A percentile compares a stretch with the other conserved stretches of the same genome.
phyloP scores from a whole-genome alignment of 192 early-diverging fungal genomes.

The Glomus cerebriforme region DNA sequence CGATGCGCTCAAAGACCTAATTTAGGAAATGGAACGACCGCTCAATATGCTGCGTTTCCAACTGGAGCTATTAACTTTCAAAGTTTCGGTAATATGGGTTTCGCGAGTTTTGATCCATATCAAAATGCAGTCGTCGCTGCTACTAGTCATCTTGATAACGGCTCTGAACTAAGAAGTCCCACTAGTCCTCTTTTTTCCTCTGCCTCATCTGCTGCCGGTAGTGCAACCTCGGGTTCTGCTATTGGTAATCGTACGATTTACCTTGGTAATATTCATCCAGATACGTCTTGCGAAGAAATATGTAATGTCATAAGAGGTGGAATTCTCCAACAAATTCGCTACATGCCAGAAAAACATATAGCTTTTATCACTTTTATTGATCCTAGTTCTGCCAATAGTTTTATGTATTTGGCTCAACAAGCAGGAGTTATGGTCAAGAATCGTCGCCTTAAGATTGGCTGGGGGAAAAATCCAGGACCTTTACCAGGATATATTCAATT shows the following conservation, averaged over 20 bases:
- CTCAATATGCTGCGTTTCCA: conserved; percentile 32
- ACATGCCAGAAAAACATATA: conserved; percentile 74
- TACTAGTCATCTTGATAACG: conserved; percentile 26
- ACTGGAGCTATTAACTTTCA: conserved; percentile 26
- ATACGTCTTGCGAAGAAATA: conserved; percentile 78
- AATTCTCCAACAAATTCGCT: conserved; percentile 76
- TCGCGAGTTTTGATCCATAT: conserved; percentile 32
- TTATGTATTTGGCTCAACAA: conserved; percentile 59
- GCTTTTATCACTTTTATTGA: conserved; percentile 87
- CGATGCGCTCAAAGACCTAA: conserved; percentile 59
- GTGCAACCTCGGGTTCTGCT: conserved; percentile 31
- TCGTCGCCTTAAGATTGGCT: conserved; percentile 77
- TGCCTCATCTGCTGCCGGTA: conserved; percentile 29
- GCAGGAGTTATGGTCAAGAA: conserved; percentile 70
- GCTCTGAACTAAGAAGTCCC: conserved; percentile 12
- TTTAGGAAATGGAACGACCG: conserved; percentile 6
- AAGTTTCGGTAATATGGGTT: conserved; percentile 34
- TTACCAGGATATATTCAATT: conserved; percentile 47
- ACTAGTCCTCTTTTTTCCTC: conserved; percentile 29
- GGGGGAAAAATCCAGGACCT: conserved; percentile 69
- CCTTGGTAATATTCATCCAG: conserved; percentile 75
- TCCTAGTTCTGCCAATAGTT: conserved; percentile 61
- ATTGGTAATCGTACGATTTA: conserved; percentile 80
- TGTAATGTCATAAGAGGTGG: conserved; percentile 89
- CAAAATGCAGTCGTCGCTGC: conserved; percentile 30